Evolutionary conservation across 257 asterid genomes (phyloP).

Genomic region (Nicotiana obtusifolia): DNA sequence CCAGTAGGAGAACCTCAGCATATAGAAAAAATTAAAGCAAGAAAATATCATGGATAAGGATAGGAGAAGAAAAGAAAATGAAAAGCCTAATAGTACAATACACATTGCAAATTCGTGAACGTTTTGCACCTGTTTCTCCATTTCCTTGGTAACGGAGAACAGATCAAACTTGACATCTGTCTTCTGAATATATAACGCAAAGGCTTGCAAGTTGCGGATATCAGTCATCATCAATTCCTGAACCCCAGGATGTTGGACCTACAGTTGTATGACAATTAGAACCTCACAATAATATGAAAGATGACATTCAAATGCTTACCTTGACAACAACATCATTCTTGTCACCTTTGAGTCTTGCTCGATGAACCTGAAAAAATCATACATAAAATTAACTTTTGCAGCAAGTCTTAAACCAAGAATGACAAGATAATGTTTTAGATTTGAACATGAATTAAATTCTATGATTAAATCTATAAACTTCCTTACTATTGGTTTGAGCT

Average conservation of each 20-base stretch:
- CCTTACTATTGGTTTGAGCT: background rate
- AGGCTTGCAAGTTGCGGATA: constrained; percentile 89
- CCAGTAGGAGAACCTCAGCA: background rate
- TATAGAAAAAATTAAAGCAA: background rate
- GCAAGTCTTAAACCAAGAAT: background rate
- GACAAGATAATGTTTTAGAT: background rate
- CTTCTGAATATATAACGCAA: constrained; percentile 90
- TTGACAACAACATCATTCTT: constrained; percentile 83
- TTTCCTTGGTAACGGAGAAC: constrained; percentile 86
- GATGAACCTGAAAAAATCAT: constrained; percentile 66
- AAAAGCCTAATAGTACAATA: background rate
- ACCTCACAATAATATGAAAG: constrained; percentile 12
- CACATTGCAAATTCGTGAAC: constrained; percentile 10
- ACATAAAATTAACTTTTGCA: background rate
- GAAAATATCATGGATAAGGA: background rate
- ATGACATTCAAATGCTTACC: constrained; percentile 36
- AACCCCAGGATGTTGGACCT: constrained; percentile 97
- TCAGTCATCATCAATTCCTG: constrained; percentile 97
- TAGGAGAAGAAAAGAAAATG: background rate
- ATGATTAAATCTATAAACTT: background rate
- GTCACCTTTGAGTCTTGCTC: constrained; percentile 77
- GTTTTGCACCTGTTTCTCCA: constrained; percentile 82
- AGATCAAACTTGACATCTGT: constrained; percentile 91
- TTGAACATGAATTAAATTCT: background rate
- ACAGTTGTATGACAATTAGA: constrained; percentile 19